phyloP scores from a whole-genome alignment of 805 yeast genomes.

The Candida anglica region DNA sequence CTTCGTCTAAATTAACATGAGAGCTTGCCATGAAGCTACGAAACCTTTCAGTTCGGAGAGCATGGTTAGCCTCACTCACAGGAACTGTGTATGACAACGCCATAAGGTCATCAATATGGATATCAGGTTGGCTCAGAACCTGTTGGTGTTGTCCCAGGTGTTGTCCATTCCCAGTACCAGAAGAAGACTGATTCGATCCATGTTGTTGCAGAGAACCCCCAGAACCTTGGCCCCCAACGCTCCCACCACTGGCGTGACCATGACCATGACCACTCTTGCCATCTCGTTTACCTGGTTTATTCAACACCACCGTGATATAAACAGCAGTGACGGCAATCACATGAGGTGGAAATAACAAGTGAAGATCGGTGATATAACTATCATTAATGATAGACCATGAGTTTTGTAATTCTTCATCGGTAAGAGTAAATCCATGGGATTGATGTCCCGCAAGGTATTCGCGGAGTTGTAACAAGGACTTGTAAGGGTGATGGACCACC shows the following conservation, averaged over 20 bases:
- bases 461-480: slow-evolving; percentile 53
- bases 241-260: slow-evolving; percentile 9
- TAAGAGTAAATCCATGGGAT: slow-evolving; percentile 30
- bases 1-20: slow-evolving; percentile 71
- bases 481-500: slow-evolving; percentile 74
- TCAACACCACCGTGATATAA: slow-evolving; percentile 69
- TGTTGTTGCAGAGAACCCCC: background rate
- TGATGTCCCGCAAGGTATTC: slow-evolving; percentile 31
- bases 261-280: slow-evolving; percentile 9
- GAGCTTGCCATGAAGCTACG: slow-evolving; percentile 69
- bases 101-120: slow-evolving; percentile 38
- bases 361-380: slow-evolving; percentile 82
- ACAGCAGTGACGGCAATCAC: slow-evolving; percentile 77
- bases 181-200: background rate
- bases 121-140: slow-evolving; percentile 7
- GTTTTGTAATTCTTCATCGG: slow-evolving; percentile 72
- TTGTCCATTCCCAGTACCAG: background rate
- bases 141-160: slow-evolving; percentile 1
- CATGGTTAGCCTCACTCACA: slow-evolving; percentile 20
- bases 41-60: slow-evolving; percentile 49
- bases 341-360: slow-evolving; percentile 83
- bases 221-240: background rate
- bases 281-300: slow-evolving; percentile 20
- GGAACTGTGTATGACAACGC: slow-evolving; percentile 11
- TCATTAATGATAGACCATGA: slow-evolving; percentile 91